phyloP scores from a whole-genome alignment of 2,329 filamentous ascomycete species.

The Aspergillus sclerotialis region DNA sequence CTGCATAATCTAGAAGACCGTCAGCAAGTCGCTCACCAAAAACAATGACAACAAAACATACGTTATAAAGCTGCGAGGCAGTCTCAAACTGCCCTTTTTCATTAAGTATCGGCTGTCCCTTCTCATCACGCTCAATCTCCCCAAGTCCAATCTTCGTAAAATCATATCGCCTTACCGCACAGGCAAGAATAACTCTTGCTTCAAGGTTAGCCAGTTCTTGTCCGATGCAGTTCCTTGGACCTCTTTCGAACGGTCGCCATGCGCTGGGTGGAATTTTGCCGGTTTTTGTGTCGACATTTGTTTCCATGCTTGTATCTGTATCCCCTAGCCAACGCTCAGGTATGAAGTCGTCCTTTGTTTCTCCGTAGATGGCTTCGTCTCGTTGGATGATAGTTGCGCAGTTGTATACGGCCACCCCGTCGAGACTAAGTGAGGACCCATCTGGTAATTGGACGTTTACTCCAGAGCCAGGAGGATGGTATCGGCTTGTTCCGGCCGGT shows the following conservation, averaged over 20 bases:
- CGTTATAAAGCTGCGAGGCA: constrained; percentile 8
- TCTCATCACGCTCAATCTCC: constrained; percentile 1
- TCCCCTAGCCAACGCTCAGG: constrained; percentile 31
- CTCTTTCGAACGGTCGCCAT: constrained; percentile 45
- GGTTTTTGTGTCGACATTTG: constrained; percentile 4
- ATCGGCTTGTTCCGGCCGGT: constrained; percentile 20
- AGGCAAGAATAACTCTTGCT: constrained; percentile 12
- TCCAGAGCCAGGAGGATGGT: constrained; percentile 4
- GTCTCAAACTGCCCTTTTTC: constrained; percentile 6
- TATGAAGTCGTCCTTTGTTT: constrained; percentile 18
- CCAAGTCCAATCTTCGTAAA: constrained; percentile 13
- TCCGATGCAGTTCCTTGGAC: constrained; percentile 44
- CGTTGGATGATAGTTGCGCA: constrained; percentile 11
- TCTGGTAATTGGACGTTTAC: constrained; percentile 6
- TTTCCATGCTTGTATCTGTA: constrained; percentile 7
- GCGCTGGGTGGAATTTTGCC: constrained; percentile 30
- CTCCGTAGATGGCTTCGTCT: constrained; percentile 11
- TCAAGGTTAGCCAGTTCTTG: constrained; percentile 45
- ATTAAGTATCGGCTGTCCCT: constrained; percentile 1
- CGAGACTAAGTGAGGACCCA: constrained; percentile 4
- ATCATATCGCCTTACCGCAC: constrained; percentile 9
- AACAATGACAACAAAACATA: not conserved
- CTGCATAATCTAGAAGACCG: constrained; percentile 7
- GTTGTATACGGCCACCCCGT: constrained; percentile 9
- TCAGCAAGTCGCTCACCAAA: not conserved